Conservation (phyloP, 1,284 basidiomycete species). For the Irpex rosettiformis region DNA sequence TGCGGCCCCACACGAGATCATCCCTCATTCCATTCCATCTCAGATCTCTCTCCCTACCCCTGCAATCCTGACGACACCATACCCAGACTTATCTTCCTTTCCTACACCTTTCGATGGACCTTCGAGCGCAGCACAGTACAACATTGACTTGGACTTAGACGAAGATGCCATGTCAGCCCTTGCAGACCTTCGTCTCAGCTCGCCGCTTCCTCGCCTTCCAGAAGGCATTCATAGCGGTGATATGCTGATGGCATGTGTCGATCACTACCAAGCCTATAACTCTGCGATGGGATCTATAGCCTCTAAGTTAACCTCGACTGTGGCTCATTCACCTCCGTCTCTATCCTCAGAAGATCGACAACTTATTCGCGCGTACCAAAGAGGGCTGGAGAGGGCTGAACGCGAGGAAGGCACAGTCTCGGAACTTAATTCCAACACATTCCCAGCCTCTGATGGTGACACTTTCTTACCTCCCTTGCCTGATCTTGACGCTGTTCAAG, state of each 20-base stretch:
- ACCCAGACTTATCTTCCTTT: background rate
- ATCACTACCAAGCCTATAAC: background rate
- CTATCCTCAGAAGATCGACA: background rate
- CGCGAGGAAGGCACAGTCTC: background rate
- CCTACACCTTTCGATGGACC: background rate
- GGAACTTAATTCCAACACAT: background rate
- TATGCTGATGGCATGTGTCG: background rate
- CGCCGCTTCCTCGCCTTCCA: background rate
- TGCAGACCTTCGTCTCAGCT: background rate
- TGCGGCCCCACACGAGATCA: background rate
- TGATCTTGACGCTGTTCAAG: background rate
- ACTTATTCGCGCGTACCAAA: background rate
- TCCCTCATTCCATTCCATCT: background rate
- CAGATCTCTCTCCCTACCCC: background rate
- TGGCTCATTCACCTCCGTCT: background rate
- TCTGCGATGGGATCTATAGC: background rate
- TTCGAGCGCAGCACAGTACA: background rate
- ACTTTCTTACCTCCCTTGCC: background rate
- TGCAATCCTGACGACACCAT: background rate
- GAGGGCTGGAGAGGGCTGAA: background rate
- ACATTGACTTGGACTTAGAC: background rate
- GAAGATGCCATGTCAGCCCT: background rate
- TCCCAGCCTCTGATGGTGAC: background rate
- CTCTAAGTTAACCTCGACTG: background rate
- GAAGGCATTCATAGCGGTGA: background rate